Base-by-base conservation (phyloP, 805 yeast species). In the Nakazawaea peltata region DNA sequence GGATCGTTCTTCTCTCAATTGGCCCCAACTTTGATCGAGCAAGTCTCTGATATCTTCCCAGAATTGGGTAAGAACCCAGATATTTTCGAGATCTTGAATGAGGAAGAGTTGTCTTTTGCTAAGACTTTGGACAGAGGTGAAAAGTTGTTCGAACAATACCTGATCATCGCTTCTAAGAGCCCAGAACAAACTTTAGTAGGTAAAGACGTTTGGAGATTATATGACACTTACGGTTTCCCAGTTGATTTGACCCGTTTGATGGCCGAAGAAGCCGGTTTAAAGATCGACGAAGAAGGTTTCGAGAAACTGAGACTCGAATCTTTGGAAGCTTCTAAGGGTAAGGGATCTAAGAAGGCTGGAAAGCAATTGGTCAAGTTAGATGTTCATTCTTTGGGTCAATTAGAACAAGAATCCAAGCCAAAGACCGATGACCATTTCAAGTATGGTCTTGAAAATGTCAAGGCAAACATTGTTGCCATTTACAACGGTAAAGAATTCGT, bases 171-270 rank as follows among this genome's bases (percentile, higher is more conserved):
- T 37, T 65, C 81, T 34, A 75, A 79, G 50, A 71, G 81, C 19
- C 80, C 82, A 30, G 74, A 72, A 44, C 87, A 80, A 59, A 73
- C 81, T 26, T 71, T 92, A 43, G 74, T 83, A 32, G 99, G 99
- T 57, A 80, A 74, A 51, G 97, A 90, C 57, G 98, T 92, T 26
- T 92, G 99, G 99, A 77, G 99, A 64, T 69, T 92, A 49, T 92
- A 92, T 52, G 99, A 92, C 52, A 92, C 99, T 10, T 92, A 90
- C 54, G 99, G 99, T 40, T 92, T 92, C 82, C 99, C 99, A 26
- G 97, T 87, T 39, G 99, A 92, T 63, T 74, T 92, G 55, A 92
- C 99, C 21, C 78, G 95, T 57, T 73, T 92, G 56, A 92, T 92
- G 99, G 98, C 98, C 30, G 97, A 90, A 61, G 99, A 92, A 63